phyloP scores from a whole-genome alignment of 148 eudicot genomes.

The Oxyria digyna region DNA sequence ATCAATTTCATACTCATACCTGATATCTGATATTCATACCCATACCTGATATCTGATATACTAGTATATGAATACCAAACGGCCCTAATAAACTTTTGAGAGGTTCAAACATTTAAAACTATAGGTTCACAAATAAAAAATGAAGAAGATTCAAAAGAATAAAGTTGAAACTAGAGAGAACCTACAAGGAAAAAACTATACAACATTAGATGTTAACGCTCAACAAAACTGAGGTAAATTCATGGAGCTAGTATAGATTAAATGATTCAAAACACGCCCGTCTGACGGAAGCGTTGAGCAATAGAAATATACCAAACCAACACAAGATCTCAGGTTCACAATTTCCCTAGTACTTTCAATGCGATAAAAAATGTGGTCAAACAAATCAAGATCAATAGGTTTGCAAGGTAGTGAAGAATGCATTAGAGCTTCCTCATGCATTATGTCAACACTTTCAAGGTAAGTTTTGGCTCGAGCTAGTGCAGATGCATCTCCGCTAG shows the following conservation, averaged over 20 bases:
- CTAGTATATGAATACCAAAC: too few species aligned
- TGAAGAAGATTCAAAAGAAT: too few species aligned
- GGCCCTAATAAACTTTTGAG: too few species aligned
- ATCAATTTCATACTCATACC: too few species aligned
- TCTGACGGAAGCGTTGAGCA: constrained; percentile 91
- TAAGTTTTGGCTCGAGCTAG: constrained; percentile 37
- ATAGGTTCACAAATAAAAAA: too few species aligned
- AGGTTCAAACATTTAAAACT: too few species aligned
- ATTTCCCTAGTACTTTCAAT: constrained; percentile 76
- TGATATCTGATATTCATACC: too few species aligned
- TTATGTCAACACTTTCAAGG: constrained; percentile 47
- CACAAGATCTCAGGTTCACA: constrained; percentile 63
- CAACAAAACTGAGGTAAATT: background rate
- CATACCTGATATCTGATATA: too few species aligned
- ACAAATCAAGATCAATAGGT: constrained; percentile 32
- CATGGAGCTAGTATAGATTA: background rate
- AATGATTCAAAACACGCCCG: constrained; percentile 35
- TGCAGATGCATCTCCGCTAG: constrained; percentile 48
- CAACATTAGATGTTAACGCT: too few species aligned
- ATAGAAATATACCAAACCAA: constrained; percentile 53
- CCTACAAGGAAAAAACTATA: too few species aligned
- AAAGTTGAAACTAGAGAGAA: too few species aligned
- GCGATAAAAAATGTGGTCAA: constrained; percentile 37
- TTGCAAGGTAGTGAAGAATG: constrained; percentile 66
- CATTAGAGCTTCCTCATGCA: constrained; percentile 55